Evolutionary conservation across 2,329 filamentous ascomycete genomes (phyloP).

Genomic region (Colletotrichum karsti): DNA sequence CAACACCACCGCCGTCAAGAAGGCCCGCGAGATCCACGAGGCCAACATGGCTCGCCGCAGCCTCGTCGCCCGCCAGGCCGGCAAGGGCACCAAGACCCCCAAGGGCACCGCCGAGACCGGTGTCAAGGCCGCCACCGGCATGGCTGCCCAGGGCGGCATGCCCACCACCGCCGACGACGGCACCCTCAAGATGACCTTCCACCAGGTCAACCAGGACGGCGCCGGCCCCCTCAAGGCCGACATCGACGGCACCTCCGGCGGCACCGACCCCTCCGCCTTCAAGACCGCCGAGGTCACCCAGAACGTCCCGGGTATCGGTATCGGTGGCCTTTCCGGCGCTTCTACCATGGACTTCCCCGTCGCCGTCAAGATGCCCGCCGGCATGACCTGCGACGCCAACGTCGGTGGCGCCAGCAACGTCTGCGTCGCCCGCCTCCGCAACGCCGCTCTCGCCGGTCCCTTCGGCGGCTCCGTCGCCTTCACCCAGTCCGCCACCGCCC

Average conservation of each 20-base stretch:
- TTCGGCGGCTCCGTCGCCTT: conserved; percentile 74
- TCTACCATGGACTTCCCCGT: conserved; percentile 71
- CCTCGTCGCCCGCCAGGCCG: conserved; percentile 22
- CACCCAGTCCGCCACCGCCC: conserved; percentile 65
- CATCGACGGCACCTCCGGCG: conserved; percentile 70
- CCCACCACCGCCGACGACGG: conserved; percentile 74
- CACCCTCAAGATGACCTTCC: conserved; percentile 69
- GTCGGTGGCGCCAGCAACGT: conserved; percentile 68
- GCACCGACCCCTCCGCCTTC: conserved; percentile 68
- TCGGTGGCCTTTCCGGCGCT: conserved; percentile 65
- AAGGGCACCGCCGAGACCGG: conserved; percentile 53
- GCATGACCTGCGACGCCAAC: conserved; percentile 71
- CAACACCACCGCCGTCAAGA: conserved; percentile 48
- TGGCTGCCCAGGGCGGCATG: conserved; percentile 73
- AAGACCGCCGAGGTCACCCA: conserved; percentile 64
- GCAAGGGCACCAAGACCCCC: conserved; percentile 28
- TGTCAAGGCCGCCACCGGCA: conserved; percentile 62
- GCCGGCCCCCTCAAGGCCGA: conserved; percentile 69
- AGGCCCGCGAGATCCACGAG: conserved; percentile 48
- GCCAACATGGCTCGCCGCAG: conserved; percentile 44
- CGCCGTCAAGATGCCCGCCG: conserved; percentile 69
- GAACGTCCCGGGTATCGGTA: conserved; percentile 66
- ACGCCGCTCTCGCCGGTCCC: conserved; percentile 67
- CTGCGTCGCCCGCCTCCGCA: conserved; percentile 71
- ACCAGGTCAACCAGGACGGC: conserved; percentile 77